Percentiles rank a stretch among this genome's conserved stretches.
Conservation (phyloP, 1,284 basidiomycete genomes). For the Leccinum pachyderme region DNA sequence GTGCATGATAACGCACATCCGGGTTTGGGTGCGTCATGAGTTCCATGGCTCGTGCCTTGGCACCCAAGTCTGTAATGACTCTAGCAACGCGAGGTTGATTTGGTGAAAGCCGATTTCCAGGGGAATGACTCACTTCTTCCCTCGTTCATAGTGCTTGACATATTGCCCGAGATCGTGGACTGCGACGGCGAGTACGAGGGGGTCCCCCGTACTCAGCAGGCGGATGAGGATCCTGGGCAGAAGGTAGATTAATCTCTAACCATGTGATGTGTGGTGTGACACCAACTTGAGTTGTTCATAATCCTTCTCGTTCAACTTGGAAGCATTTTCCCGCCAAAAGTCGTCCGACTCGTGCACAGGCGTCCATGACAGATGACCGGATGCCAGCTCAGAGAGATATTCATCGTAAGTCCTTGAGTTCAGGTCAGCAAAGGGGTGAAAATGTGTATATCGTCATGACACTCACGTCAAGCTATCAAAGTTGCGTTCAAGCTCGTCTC, state of each 20-base stretch:
- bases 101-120: neutral
- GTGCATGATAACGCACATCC: slow-evolving; percentile 89
- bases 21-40: slow-evolving; percentile 88
- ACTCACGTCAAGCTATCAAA: slow-evolving; percentile 88
- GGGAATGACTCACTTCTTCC: slow-evolving; percentile 74
- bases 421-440: neutral
- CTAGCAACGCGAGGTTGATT: slow-evolving; percentile 38
- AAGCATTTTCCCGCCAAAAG: slow-evolving; percentile 97
- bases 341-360: slow-evolving; percentile 95
- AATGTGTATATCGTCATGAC: neutral
- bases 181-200: slow-evolving; percentile 82
- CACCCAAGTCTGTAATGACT: slow-evolving; percentile 79
- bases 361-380: slow-evolving; percentile 91
- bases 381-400: slow-evolving; percentile 87
- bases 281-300: slow-evolving; percentile 77
- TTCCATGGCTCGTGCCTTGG: slow-evolving; percentile 91
- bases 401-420: slow-evolving; percentile 88
- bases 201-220: slow-evolving; percentile 58
- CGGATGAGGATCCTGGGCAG: slow-evolving; percentile 65
- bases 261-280: neutral
- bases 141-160: slow-evolving; percentile 85
- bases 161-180: slow-evolving; percentile 93
- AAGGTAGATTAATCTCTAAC: neutral
- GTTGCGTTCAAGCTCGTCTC: slow-evolving; percentile 76
- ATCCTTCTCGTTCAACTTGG: slow-evolving; percentile 79